Conservation (phyloP, 805 yeast species). For the Peterozyma xylosa region DNA sequence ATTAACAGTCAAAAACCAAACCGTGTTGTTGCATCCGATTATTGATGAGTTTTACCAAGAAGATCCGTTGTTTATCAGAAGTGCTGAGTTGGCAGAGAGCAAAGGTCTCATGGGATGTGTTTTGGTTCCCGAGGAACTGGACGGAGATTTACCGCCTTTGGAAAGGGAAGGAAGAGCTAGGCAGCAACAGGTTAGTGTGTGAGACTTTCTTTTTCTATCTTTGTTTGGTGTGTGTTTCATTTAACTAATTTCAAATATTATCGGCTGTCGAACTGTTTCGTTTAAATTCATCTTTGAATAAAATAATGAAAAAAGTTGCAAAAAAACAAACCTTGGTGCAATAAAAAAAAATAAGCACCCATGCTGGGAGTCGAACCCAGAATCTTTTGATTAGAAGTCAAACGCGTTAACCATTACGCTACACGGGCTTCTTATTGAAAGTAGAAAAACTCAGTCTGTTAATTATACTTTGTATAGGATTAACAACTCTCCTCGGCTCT, state of each 20-base stretch:
- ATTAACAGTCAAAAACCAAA: conserved; percentile 74
- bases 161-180: conserved; percentile 60
- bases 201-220: no score
- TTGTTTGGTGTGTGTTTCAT: no score
- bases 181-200: not conserved
- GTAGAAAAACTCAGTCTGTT: no score
- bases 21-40: conserved; percentile 86
- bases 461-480: no score
- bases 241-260: no score
- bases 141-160: conserved; percentile 60
- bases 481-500: no score
- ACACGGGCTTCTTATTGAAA: conserved; percentile 16
- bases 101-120: conserved; percentile 93
- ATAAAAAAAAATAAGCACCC: conserved; percentile 11
- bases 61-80: conserved; percentile 61
- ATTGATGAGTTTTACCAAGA: conserved; percentile 80
- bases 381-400: conserved; percentile 42
- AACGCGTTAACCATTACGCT: conserved; percentile 44
- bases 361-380: conserved; percentile 36
- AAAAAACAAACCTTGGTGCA: no score
- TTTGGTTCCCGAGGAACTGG: conserved; percentile 52
- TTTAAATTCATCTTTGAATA: no score
- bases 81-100: conserved; percentile 76
- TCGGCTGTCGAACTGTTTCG: no score
- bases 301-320: no score